Evolutionary conservation across 1,284 basidiomycete species (phyloP), one percentile per base, ranked within the genome.

Genomic region (Heterobasidion occidentale): DNA sequence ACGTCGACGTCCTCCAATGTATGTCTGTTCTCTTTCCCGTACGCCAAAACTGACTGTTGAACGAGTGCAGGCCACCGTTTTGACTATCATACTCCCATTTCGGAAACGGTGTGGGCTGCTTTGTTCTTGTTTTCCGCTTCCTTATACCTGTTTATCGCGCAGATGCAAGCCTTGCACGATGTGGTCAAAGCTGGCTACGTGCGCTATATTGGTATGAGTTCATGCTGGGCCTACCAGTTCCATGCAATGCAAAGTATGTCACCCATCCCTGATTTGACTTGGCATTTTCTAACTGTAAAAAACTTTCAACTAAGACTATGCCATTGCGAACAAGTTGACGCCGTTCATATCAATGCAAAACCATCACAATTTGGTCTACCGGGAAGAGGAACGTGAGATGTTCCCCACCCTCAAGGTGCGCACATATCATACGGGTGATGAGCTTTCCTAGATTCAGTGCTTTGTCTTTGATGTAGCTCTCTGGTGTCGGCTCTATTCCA

Each of bases 141-240:
- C 5, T 36, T 35, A 35, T 50, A 34, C 0, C 14, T 5, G 17
- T 4, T n/a, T 3, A 51, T 47, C 45, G 1, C 14, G 7, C 36
- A 58, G 27, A 76, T 76, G 74, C 66, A 70, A 58, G 73, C 74
- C 9, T 36, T 45, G n/a, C 48, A 34, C 35, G 74, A 76, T 57
- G 66, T 75, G 33, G 73, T 76, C 17, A 49, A 68, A 53, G 64
- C 63, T 34, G 74, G 74, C 8, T 73, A 73, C 54, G 74, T 72
- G 17, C 63, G 73, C 15, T 76, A 76, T 56, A 67, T 76, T 54
- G 74, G 74, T 5, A 72, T 71, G 56, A 70, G 67, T 55, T 74
- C 71, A 7, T 70, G 68, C 59, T 63, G 58, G 27, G 69, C 69
- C 2, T 69, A 65, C 46, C 68, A 70, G 4, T 34, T 76, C 61